Conservation (phyloP, 306 rosid genomes). For the Dalbergia cochinchinensis region DNA sequence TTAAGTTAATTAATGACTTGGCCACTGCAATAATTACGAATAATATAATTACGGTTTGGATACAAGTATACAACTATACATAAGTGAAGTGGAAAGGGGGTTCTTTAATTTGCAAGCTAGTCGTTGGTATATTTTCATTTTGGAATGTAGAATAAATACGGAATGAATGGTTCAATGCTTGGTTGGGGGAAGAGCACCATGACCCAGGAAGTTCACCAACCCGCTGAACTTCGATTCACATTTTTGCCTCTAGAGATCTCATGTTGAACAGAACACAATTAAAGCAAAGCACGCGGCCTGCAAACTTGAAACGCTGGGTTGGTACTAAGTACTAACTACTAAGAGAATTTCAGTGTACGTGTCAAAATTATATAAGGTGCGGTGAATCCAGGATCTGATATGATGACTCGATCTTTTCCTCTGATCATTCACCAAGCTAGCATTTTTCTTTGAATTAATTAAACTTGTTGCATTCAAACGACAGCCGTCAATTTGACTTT, state of each 20-base stretch:
- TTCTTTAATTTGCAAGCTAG: not conserved
- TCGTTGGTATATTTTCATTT: not conserved
- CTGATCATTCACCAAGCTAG: not conserved
- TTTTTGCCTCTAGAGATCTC: not conserved
- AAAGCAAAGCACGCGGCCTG: not conserved
- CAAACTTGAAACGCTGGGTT: not conserved
- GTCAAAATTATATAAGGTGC: not conserved
- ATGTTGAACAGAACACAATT: not conserved
- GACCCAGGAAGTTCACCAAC: constrained; percentile 37
- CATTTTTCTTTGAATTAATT: not conserved
- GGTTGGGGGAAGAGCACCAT: not conserved
- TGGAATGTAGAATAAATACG: not conserved
- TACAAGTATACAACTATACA: not conserved
- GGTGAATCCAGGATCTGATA: not conserved
- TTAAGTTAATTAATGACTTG: constrained; percentile 29
- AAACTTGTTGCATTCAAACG: not conserved
- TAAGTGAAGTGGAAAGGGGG: not conserved
- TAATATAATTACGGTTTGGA: not conserved
- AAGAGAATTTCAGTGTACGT: constrained; percentile 4
- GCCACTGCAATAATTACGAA: not conserved
- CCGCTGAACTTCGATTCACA: constrained; percentile 33
- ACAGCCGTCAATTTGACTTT: not conserved
- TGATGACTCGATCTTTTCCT: not conserved
- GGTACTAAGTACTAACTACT: not conserved
- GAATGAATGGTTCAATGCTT: constrained; percentile 10